Base-by-base conservation (phyloP, 345 rosid species). In the Eucalyptus sideroxylon region DNA sequence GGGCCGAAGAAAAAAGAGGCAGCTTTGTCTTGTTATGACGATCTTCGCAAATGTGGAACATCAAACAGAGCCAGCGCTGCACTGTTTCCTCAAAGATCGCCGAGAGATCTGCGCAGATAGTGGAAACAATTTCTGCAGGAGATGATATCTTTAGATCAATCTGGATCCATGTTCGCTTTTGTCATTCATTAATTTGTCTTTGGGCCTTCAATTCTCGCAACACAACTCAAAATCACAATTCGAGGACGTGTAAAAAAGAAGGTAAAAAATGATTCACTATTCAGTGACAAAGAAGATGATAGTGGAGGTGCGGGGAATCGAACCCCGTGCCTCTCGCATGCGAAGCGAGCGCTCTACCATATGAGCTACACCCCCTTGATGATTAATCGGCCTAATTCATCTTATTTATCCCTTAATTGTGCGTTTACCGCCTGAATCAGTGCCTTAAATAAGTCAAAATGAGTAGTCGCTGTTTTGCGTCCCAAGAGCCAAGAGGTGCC, bases 341-440 rank as follows among this genome's bases (percentile, higher is more conserved):
- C 99, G 95, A 97, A 96, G 98, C 98, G 97, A 96, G 97, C 96
- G 98, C 98, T 98, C 99, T 96, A 98, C 99, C 98, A 95, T 95
- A 94, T 96, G 98, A 97, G 98, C 98, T 97, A 97, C 99, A 95
- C 90, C 95, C 96, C 95, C 94, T 7, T 6, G 2, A 16, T 3
- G 30, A 5, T 26, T 3, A 0, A 0, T 3, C 17, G 0, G 0
- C 4, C 31, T 30, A 45, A 45, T 14, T 49, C 0, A 49, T 42
- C 3, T 3, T 2, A 42, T 69, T 0, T 34, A 47, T 7, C 0
- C 11, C 11, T 45, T 19, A 8, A 85, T 5, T 17, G 7, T 26
- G 9, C 34, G 23, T 44, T 44, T 44, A 30, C 50, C 53, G 87
- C 87, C 2, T 4, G 30, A 9, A 4, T 9, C 30, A 56, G 0